Evolutionary conservation across 495 filamentous ascomycete species (phyloP).

Genomic region (Entonaema liquescens): DNA sequence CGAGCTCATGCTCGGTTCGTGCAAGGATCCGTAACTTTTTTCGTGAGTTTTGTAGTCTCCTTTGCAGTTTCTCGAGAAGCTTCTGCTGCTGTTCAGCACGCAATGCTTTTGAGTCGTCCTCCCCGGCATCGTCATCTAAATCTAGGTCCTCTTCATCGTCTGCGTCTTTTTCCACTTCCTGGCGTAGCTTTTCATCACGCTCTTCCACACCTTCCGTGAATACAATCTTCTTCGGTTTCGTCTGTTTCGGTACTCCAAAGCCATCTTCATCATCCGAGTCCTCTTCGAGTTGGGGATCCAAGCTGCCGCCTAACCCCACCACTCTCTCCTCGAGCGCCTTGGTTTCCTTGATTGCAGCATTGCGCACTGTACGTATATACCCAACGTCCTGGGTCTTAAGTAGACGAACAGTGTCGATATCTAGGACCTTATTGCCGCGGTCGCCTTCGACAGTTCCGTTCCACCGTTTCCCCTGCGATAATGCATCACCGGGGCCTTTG

Average conservation of each 20-base stretch:
- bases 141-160: slow-evolving; percentile 5
- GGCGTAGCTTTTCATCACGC: slow-evolving; percentile 21
- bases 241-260: slow-evolving; percentile 12
- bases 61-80: slow-evolving; percentile 50
- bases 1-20: slow-evolving; percentile 78
- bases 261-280: slow-evolving; percentile 43
- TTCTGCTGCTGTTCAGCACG: slow-evolving; percentile 57
- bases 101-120: slow-evolving; percentile 60
- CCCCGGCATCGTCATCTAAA: slow-evolving; percentile 41
- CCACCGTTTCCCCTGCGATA: slow-evolving; percentile 50
- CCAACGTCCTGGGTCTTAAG: slow-evolving; percentile 97
- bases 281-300: slow-evolving; percentile 31
- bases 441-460: slow-evolving; percentile 67
- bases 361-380: slow-evolving; percentile 76
- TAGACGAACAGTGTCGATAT: slow-evolving; percentile 78
- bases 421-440: slow-evolving; percentile 66
- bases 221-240: slow-evolving; percentile 54
- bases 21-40: slow-evolving; percentile 75
- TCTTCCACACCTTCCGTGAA: slow-evolving; percentile 48
- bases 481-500: slow-evolving; percentile 47
- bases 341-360: slow-evolving; percentile 58
- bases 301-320: slow-evolving; percentile 47
- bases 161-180: neutral
- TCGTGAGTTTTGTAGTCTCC: slow-evolving; percentile 69
- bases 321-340: slow-evolving; percentile 55